Evolutionary conservation across 2,329 filamentous ascomycete species (phyloP), one percentile per base, ranked within the genome.

Genomic region (Biscogniauxia sp.): DNA sequence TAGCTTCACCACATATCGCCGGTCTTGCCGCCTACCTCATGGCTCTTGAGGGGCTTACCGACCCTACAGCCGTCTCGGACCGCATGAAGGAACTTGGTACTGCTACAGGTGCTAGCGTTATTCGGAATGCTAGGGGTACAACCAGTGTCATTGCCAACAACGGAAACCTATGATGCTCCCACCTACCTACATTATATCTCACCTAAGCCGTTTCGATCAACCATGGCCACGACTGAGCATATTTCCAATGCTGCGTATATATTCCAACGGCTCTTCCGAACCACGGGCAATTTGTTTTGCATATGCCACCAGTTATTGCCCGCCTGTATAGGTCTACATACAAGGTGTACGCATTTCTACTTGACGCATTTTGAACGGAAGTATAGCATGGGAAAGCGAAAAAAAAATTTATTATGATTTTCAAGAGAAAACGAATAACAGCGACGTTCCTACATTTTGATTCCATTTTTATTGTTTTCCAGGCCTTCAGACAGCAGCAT

Each of bases 21-120:
- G 89, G 89, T 54, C 78, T 91, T 3, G 86, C 85, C 15, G 87
- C 87, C 26, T 91, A 91, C 74, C 76, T 91, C 32, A 86, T 91
- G 77, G 69, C 76, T 56, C 79, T 86, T 58, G 82, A 86, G 75
- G 68, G 73, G 57, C 73, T 87, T 62, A 77, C 73, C 7, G 74
- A 75, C 54, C 77, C 82, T 23, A 74, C 72, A 50, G 75, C 69
- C 13, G 79, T 86, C 58, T 75, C 75, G 37, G 65, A 77, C 60
- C 76, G 79, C 64, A 81, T 88, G 70, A 82, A 81, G 76, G 71
- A 76, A 62, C 80, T 88, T 25, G 85, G 84, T 51, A 66, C 67
- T n/a, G 64, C 71, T 45, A 78, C 79, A 1, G 79, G 80, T 50
- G 79, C 82, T 4, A 51, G 54, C 5, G 83, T 85, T 58, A 52